Evolutionary conservation across 169 alveolate species (phyloP), one percentile per base, ranked within the genome.

Genomic region (Cryptosporidium canis): DNA sequence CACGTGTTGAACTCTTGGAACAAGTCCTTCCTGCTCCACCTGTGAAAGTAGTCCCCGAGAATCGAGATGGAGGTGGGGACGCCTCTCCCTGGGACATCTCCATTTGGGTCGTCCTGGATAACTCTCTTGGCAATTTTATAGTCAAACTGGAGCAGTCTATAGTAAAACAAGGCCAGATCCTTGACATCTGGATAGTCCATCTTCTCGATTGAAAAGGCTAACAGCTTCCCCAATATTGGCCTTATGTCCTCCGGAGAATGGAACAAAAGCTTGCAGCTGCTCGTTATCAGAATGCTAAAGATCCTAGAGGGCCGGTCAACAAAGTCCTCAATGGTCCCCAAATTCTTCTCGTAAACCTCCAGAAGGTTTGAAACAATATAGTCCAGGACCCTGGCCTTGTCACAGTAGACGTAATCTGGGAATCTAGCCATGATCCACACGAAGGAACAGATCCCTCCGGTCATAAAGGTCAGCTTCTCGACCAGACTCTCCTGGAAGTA

Each of bases 151-250:
- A 77, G 48, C 44, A 77, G 37, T 24, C 87, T 77, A 35, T 77
- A 77, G 48, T 77, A 77, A 61, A 77, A 77, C 3, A 77, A n/a
- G n/a, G 87, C 87, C 48, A 55, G 70, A 39, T 77, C 87, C 31
- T 77, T 77, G 0, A 77, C 72, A n/a, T 77, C 77, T 6, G 87
- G 87, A 48, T 77, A 58, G n/a, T 77, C 51, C 47, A 55, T 18
- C 37, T 45, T 77, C 58, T 77, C 87, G 11, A 77, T 77, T 11
- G 63, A 18, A 27, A 58, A 77, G 0, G 51, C 33, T 12, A 77
- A 77, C 3, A 56, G 61, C 27, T 35, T 61, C 6, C 87, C 87
- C n/a, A 77, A 21, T 24, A 63, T 43, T 29, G 70, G 77, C 37
- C 72, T 55, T 16, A 55, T 35, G 27, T 77, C 70, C 11, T 39